These are phyloP conservation scores for Exophiala viscosa DNA, from an alignment of 2,329 filamentous ascomycete genomes.

Conservation along the genomic window DNA sequence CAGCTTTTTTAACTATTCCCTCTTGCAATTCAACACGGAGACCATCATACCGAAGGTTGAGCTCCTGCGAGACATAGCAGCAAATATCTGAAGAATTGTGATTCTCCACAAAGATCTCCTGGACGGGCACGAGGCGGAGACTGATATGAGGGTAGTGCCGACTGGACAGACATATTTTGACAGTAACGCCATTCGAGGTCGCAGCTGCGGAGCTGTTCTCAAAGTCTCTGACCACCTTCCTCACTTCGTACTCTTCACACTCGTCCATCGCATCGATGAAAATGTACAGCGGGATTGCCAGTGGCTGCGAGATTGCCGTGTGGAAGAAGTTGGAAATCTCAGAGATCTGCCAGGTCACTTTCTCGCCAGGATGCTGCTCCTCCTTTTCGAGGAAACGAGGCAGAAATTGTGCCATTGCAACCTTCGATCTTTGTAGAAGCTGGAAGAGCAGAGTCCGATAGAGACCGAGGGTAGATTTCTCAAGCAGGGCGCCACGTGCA, in stretches of 20 bases:
- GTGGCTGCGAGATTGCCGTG: no score
- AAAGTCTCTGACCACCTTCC: constrained; percentile 37
- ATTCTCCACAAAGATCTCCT: constrained; percentile 34
- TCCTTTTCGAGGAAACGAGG: not conserved
- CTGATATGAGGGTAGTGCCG: constrained; percentile 44
- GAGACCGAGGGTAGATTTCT: constrained; percentile 11
- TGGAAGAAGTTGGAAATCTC: no score
- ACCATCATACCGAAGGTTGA: no score
- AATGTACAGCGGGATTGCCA: no score
- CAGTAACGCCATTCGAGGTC: constrained; percentile 1
- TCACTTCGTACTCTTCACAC: constrained; percentile 38
- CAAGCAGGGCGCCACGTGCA: constrained; percentile 35
- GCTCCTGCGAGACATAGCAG: no score
- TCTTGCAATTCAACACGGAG: constrained; percentile 24
- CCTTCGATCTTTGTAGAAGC: constrained; percentile 24
- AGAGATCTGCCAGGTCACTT: not conserved
- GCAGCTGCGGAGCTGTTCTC: constrained; percentile 26
- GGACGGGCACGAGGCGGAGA: constrained; percentile 27
- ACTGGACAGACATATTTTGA: constrained; percentile 41
- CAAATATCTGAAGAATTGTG: constrained; percentile 30
- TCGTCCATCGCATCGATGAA: constrained; percentile 48
- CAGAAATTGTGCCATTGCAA: not conserved
- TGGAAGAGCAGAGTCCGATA: constrained; percentile 24
- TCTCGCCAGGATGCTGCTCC: not conserved
- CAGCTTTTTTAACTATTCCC: constrained; percentile 36